These are phyloP conservation scores for Ramaria rubella DNA, from an alignment of 768 basidiomycete species.

Conservation along the genomic window DNA sequence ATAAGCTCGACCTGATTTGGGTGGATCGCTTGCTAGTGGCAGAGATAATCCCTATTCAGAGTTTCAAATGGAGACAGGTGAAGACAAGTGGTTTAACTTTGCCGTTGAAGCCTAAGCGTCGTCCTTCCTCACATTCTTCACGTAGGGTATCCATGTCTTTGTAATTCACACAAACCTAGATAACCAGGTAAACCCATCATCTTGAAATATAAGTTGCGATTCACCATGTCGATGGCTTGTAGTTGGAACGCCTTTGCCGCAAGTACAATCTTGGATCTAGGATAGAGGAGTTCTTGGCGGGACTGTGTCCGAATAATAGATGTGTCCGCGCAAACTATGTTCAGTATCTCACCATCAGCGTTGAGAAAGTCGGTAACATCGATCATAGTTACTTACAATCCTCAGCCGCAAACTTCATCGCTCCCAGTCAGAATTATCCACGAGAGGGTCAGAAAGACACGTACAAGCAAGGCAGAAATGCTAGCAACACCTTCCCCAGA, in stretches of 20 bases:
- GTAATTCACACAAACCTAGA: constrained; percentile 83
- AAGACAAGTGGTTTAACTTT: constrained; percentile 44
- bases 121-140: constrained; percentile 75
- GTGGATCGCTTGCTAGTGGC: constrained; percentile 84
- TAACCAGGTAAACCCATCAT: neutral
- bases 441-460: constrained; percentile 18
- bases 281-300: constrained; percentile 71
- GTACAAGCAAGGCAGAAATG: constrained; percentile 60
- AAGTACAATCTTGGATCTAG: constrained; percentile 75
- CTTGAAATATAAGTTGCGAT: constrained; percentile 1
- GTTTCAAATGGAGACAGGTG: neutral
- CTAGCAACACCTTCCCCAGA: constrained; percentile 35
- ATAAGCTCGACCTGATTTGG: constrained; percentile 76
- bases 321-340: constrained; percentile 84
- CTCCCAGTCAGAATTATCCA: neutral
- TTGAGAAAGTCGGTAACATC: neutral
- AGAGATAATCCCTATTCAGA: no score
- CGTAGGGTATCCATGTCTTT: constrained; percentile 58
- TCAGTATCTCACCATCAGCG: neutral
- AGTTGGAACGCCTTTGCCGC: constrained; percentile 79
- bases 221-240: constrained; percentile 86
- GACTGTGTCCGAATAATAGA: constrained; percentile 70
- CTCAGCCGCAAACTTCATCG: constrained; percentile 81
- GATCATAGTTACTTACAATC: constrained; percentile 53
- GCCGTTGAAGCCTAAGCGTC: constrained; percentile 82